Base-by-base conservation (phyloP, 2,329 filamentous ascomycete genomes). In the Curvularia hawaiiensis region DNA sequence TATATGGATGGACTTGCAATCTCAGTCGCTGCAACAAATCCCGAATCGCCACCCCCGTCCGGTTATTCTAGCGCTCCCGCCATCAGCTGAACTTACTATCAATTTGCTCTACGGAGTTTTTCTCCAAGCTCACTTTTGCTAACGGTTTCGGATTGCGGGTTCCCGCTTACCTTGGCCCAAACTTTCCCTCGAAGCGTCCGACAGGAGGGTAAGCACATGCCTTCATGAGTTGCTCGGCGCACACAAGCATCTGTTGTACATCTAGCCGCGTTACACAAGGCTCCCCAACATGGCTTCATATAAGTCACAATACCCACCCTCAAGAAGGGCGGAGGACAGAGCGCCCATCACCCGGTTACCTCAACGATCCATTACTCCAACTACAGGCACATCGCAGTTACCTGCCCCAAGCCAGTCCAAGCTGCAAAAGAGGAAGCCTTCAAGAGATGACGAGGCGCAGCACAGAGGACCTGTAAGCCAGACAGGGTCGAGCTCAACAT, bases 241-340 rank as follows among this genome's bases (percentile, higher is more conserved):
- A 70, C 71, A 71, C 69, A 68, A 65, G 56, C 58, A 63, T 66
- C 59, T 59, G 69, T 71, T 66, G 65, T 63, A 77, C 69, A 66
- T 66, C 59, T 64, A 68, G 60, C 63, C 64, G 69, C 68, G 74
- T 75, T 62, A 67, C 70, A 77, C 73, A 61, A 71, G 62, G 55
- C 58, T 70, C 64, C 68, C 69, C 68, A 67, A 70, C 54, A 78
- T 78, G 76, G 76, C 75, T 70, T 75, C 74, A 59, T 75, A 76
- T 71, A 77, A 75, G 67, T 73, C 75, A 70, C 73, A 76, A 46
- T 64, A 70, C 60, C 65, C 65, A 59, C 69, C 69, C 59, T 63
- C 71, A 62, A 72, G 66, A 61, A 73, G 70, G 62, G 61, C 61
- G 52, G 75, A 75, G 56, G 66, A 71, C 31, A 69, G 68, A 59